Conservation (phyloP, 495 filamentous ascomycete genomes). For the Penicillium silybi region DNA sequence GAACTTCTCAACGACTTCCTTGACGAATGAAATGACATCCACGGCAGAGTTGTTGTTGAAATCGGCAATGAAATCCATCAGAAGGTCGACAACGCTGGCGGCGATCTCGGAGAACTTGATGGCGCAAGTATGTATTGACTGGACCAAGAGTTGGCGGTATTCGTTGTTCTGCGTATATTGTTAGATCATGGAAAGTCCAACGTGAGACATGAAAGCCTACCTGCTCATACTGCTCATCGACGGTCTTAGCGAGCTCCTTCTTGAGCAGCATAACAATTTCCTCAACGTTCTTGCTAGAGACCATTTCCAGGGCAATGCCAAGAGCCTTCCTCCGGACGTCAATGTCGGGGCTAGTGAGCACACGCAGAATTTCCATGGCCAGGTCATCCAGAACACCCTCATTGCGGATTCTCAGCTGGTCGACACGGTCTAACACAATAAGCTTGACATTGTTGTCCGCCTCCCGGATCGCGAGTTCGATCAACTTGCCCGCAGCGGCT, state of each 20-base stretch:
- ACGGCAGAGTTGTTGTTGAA: constrained; percentile 96
- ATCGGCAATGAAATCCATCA: constrained; percentile 99
- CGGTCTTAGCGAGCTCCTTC: constrained; percentile 95
- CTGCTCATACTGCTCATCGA: constrained; percentile 98
- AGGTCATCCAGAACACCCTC: constrained; percentile 91
- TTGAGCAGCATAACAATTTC: constrained; percentile 95
- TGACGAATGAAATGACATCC: constrained; percentile 97
- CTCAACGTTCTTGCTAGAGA: constrained; percentile 97
- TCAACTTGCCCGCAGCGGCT: constrained; percentile 91
- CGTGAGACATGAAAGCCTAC: constrained; percentile 23
- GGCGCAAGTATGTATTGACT: constrained; percentile 95
- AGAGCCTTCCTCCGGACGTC: constrained; percentile 94
- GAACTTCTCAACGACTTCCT: constrained; percentile 99
- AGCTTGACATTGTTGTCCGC: constrained; percentile 99
- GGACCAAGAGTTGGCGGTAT: constrained; percentile 91
- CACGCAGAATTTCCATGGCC: constrained; percentile 96
- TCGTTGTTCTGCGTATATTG: constrained; percentile 98
- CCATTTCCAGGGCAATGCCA: constrained; percentile 91
- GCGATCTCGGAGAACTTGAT: constrained; percentile 99
- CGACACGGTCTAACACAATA: constrained; percentile 92
- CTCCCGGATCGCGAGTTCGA: constrained; percentile 94
- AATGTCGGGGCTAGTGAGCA: constrained; percentile 93
- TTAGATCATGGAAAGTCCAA: constrained; percentile 27
- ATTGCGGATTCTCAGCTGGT: constrained; percentile 86
- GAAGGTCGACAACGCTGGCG: constrained; percentile 87